Evolutionary conservation across 805 yeast genomes (phyloP), one percentile per base, ranked within the genome.

Genomic region (Candida lessepsii): DNA sequence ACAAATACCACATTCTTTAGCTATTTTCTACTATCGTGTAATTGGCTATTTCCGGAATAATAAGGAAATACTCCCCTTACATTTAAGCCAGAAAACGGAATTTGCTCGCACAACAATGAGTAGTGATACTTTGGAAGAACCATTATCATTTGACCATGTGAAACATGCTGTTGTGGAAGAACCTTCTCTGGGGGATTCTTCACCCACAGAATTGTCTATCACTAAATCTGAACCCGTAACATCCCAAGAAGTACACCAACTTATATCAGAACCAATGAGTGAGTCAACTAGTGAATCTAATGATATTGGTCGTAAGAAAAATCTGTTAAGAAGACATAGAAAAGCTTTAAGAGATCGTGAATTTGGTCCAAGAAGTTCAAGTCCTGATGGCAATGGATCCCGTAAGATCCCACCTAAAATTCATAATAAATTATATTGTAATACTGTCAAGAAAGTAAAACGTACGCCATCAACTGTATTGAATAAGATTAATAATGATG

Each of bases 401-500:
- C 25, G 54, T 46, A 35, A 47, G 35, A 29, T 42, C 7, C 49
- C 47, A 6, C 66, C 66, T 6, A 48, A 45, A 29, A 56, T 64
- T 29, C 67, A 63, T 39, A 57, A 51, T 41, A 64, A 64, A 42
- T 47, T 64, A 21, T 52, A 54, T 32, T 50, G 58, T 39, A 63
- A 60, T n/a, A 53, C 50, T 28, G 45, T 43, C 5, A 34, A 39
- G 14, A 52, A 47, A 29, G 18, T 44, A 9, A 42, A 41, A 13
- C 34, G 48, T 20, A 41, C 49, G 2, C 50, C 57, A 4, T 50
- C 54, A 25, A 56, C 58, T 5, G 61, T 59, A 9, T 43, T 64
- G 41, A 50, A 45, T 41, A 59, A 62, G 41, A 49, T 67, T 34
- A 53, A 56, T 38, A 46, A 48, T 17, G 75, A 67, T 27, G 77